These are phyloP conservation scores for Capsella bursapastoris DNA, from an alignment of 345 rosid species.

Conservation along the genomic window DNA sequence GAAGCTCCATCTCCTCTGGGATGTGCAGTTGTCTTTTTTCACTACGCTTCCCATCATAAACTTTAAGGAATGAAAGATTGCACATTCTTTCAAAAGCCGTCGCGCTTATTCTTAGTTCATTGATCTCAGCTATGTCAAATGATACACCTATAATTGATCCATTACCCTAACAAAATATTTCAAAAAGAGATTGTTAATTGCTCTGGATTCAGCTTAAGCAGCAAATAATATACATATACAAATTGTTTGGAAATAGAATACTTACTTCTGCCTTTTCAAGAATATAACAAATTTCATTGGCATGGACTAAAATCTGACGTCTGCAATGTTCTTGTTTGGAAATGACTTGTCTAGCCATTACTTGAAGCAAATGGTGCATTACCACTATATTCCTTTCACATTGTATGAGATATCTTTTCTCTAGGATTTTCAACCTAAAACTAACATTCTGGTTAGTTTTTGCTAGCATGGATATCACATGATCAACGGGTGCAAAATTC, in stretches of 20 bases:
- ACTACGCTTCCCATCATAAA: not conserved
- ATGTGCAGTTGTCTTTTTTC: not conserved
- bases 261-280: constrained; percentile 19
- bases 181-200: not conserved
- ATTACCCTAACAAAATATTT: not conserved
- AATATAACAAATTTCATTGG: constrained; percentile 26
- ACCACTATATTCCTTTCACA: not conserved
- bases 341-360: constrained; percentile 31
- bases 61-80: constrained; percentile 27
- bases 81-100: constrained; percentile 20
- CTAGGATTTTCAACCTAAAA: constrained; percentile 1
- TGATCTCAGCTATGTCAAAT: not conserved
- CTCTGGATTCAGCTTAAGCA: too few relatives aligned
- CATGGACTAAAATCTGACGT: constrained; percentile 22
- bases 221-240: too few relatives aligned
- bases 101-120: not conserved
- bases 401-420: constrained; percentile 3
- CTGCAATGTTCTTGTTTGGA: constrained; percentile 9
- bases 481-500: not conserved
- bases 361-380: constrained; percentile 40
- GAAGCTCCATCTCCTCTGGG: constrained; percentile 6
- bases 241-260: too few relatives aligned
- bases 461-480: not conserved
- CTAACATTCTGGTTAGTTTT: not conserved
- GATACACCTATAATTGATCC: not conserved